Base-by-base conservation (phyloP, 352 stramenopile genomes). In the Phytopythium ostracodes region DNA sequence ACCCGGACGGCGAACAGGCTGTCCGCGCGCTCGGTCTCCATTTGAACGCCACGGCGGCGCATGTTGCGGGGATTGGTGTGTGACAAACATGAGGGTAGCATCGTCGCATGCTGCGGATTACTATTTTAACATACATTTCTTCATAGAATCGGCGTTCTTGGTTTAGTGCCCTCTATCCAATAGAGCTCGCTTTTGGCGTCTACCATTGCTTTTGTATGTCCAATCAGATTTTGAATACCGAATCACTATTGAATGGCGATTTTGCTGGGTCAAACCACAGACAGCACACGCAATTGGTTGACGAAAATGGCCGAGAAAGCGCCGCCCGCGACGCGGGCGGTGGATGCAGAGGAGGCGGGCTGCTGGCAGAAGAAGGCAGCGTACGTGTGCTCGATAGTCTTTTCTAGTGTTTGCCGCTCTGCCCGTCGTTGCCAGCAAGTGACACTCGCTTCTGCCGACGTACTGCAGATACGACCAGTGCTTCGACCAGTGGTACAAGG, bases 401-500 rank as follows among this genome's bases (percentile, higher is more conserved):
- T 33, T 11, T 31, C n/a, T n/a, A n/a, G n/a, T 20, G 8, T 6
- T 49, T 24, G n/a, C 12, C 12, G 33, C 36, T 47, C 33, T 47
- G 22, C 35, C 40, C 49, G 53, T 22, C 11, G 35, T 47, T 9
- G 7, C 17, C 4, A 10, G 17, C 17, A 15, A 33, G 33, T 47
- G 33, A 5, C 9, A 4, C 8, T 35, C 49, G 8, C 12, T 1
- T 29, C 5, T 8, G 55, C 12, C n/a, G 27, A 27, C n/a, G 43
- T 42, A 60, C 6, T 66, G 51, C 56, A 84, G 75, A 17, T 88
- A 89, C 63, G 86, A 95, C 64, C 80, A 92, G 61, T 95, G 86
- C 75, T 95, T 95, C 71, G 86, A 95, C 63, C 74, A 81, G 68
- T 95, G 86, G 86, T 95, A 93, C 71, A 90, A 83, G 52, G 73